Conservation (phyloP, 2,329 filamentous ascomycete species). For the Passalora sequoiae region DNA sequence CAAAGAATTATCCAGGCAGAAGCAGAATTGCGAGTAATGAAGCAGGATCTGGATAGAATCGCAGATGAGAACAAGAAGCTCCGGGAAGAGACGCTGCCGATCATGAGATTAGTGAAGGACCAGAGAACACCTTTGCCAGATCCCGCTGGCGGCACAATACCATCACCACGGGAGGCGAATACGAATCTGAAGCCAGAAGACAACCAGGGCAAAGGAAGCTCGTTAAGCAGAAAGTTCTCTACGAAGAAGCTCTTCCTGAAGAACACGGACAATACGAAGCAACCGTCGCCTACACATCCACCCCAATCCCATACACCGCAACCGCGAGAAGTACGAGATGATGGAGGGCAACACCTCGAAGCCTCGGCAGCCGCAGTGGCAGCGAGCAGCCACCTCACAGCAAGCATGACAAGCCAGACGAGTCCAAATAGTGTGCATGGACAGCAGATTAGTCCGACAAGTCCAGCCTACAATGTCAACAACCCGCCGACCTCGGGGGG, state of each 20-base stretch:
- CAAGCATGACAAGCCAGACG: conserved; percentile 42
- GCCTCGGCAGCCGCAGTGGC: conserved; percentile 49
- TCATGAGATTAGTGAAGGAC: conserved; percentile 86
- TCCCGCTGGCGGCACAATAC: conserved; percentile 33
- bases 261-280: conserved; percentile 40
- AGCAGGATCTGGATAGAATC: conserved; percentile 44
- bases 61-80: conserved; percentile 81
- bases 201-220: conserved; percentile 40
- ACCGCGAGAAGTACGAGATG: conserved; percentile 31
- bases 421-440: conserved; percentile 35
- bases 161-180: conserved; percentile 32
- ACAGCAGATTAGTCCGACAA: conserved; percentile 46
- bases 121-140: conserved; percentile 78
- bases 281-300: conserved; percentile 48
- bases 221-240: conserved; percentile 49
- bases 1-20: conserved; percentile 82
- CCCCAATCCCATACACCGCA: conserved; percentile 27
- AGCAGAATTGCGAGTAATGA: conserved; percentile 73
- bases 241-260: conserved; percentile 49
- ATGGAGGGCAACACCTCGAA: conserved; percentile 37
- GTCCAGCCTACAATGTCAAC: conserved; percentile 42
- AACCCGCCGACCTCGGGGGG: conserved; percentile 24
- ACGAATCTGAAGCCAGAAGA: conserved; percentile 23
- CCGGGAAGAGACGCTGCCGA: conserved; percentile 84
- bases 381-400: conserved; percentile 48